Conservation (phyloP, 2,329 filamentous ascomycete genomes). For the Xylaria sp. region DNA sequence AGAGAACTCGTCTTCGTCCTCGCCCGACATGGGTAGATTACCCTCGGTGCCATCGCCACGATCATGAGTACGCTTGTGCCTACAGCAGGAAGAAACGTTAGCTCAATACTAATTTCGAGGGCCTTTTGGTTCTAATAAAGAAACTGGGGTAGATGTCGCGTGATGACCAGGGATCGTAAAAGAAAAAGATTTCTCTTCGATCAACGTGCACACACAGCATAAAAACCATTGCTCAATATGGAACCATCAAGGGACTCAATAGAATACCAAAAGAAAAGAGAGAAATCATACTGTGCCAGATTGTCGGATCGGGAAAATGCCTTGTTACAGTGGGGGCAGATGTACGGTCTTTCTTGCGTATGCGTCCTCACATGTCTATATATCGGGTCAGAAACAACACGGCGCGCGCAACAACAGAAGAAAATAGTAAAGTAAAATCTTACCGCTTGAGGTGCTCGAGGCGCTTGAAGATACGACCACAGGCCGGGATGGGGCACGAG, state of each 20-base stretch:
- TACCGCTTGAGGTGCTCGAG: constrained; percentile 99
- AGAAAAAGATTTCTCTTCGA: constrained; percentile 23
- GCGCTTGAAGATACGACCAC: constrained; percentile 95
- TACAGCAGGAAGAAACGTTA: constrained; percentile 46
- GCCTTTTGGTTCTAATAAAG: constrained; percentile 27
- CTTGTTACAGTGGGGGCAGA: constrained; percentile 97
- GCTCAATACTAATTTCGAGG: constrained; percentile 13
- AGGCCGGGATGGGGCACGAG: constrained; percentile 98
- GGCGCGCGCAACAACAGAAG: constrained; percentile 37
- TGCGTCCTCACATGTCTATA: constrained; percentile 96
- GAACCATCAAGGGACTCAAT: constrained; percentile 33
- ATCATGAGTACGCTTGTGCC: constrained; percentile 75
- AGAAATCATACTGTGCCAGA: constrained; percentile 77
- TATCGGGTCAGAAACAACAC: constrained; percentile 44
- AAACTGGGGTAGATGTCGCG: constrained; percentile 34
- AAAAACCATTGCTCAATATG: constrained; percentile 41
- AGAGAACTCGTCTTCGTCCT: constrained; percentile 76
- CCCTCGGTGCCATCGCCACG: constrained; percentile 57
- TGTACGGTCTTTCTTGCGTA: constrained; percentile 97
- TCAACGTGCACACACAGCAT: constrained; percentile 28
- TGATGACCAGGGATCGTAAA: constrained; percentile 31
- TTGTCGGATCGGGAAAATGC: constrained; percentile 98
- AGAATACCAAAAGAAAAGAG: constrained; percentile 34
- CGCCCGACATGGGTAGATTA: constrained; percentile 62
- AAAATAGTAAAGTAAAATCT: constrained; percentile 43